These are phyloP conservation scores for Trametes coccinea DNA, from an alignment of 768 basidiomycete genomes.

Conservation along the genomic window DNA sequence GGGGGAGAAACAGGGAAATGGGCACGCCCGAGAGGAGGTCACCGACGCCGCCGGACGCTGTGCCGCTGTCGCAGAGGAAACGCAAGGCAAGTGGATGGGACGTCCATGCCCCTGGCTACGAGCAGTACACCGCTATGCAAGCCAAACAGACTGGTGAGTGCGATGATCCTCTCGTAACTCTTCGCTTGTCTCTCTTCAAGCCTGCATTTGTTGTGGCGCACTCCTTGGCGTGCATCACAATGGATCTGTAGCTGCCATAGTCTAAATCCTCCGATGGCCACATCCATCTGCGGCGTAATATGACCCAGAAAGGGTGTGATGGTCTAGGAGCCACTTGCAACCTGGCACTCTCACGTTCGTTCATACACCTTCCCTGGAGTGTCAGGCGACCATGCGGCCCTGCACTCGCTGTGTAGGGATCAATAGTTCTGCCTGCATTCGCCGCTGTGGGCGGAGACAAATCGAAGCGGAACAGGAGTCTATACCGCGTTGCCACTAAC, in stretches of 20 bases:
- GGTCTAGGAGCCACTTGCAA: neutral
- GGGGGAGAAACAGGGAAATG: constrained; percentile 52
- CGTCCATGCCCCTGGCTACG: constrained; percentile 92
- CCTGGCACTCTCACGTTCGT: neutral
- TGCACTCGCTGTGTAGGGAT: neutral
- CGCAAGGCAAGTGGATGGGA: constrained; percentile 95
- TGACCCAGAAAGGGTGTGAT: neutral
- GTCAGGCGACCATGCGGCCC: neutral
- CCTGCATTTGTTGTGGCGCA: constrained; percentile 10
- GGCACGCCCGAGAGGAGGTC: constrained; percentile 80
- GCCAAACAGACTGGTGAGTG: constrained; percentile 93
- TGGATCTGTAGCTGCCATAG: neutral
- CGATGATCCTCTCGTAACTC: neutral
- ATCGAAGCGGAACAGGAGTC: neutral
- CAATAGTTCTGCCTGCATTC: neutral
- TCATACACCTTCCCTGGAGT: neutral
- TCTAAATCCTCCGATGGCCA: neutral
- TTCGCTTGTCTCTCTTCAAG: neutral
- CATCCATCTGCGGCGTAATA: neutral
- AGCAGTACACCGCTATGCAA: constrained; percentile 91
- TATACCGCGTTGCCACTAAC: neutral
- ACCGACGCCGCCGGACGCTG: constrained; percentile 85
- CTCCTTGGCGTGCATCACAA: neutral
- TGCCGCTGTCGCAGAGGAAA: constrained; percentile 82
- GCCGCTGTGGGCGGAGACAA: neutral